A percentile compares a stretch with the other conserved stretches of the same genome.
Evolutionary conservation across 2,329 filamentous ascomycete species (phyloP).

Genomic region (Dactylella cylindrospora): DNA sequence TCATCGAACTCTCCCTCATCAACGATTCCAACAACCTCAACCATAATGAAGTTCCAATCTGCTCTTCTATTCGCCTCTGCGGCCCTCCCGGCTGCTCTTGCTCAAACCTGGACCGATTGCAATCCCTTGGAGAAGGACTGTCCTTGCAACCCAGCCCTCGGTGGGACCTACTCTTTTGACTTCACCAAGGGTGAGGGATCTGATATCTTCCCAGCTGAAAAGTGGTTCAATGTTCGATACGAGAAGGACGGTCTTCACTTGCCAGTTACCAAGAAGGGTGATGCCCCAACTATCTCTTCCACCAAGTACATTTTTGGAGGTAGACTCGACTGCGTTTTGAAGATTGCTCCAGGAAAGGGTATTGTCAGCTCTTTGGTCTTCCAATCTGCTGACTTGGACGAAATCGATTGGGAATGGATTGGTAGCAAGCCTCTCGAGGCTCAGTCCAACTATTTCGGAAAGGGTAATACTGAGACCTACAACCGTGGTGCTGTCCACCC

Average conservation of each 20-base stretch:
- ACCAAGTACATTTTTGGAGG: slow-evolving; percentile 99
- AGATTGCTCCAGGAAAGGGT: slow-evolving; percentile 81
- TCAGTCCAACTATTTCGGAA: slow-evolving; percentile 96
- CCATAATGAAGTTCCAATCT: slow-evolving; percentile 31
- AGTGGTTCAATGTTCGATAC: slow-evolving; percentile 76
- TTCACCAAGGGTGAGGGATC: slow-evolving; percentile 29
- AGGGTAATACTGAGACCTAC: slow-evolving; percentile 81
- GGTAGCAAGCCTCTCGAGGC: slow-evolving; percentile 73
- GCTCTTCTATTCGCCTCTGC: slow-evolving; percentile 40
- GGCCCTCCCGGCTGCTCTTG: slow-evolving; percentile 52
- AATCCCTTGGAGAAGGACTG: slow-evolving; percentile 66
- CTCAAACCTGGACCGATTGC: slow-evolving; percentile 76
- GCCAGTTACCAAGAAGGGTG: slow-evolving; percentile 73
- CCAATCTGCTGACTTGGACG: slow-evolving; percentile 87
- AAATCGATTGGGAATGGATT: slow-evolving; percentile 97
- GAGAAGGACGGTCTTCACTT: slow-evolving; percentile 77
- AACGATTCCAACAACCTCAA: neutral
- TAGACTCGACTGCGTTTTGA: slow-evolving; percentile 79
- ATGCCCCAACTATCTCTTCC: slow-evolving; percentile 81
- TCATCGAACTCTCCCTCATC: slow-evolving; percentile 1
- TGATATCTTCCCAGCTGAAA: slow-evolving; percentile 60
- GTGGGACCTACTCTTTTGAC: slow-evolving; percentile 44
- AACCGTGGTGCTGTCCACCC: slow-evolving; percentile 82
- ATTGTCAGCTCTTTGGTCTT: slow-evolving; percentile 93
- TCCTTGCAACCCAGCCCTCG: slow-evolving; percentile 47